Conservation (phyloP, 2,329 filamentous ascomycete genomes). For the Cordyceps militaris region DNA sequence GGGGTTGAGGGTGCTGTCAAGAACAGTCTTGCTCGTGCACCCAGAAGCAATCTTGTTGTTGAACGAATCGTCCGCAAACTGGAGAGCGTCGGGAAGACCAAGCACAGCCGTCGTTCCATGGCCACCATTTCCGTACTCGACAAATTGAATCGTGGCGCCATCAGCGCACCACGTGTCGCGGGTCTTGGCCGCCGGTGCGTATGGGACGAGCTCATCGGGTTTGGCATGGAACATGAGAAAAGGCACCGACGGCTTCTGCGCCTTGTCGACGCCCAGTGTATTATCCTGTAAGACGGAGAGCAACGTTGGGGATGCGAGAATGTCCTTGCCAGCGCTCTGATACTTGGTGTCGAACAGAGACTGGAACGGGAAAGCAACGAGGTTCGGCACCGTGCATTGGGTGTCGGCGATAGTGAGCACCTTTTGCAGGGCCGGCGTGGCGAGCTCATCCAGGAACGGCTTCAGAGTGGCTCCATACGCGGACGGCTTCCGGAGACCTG, state of each 20-base stretch:
- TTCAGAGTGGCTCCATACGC: constrained; percentile 3
- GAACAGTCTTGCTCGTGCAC: not conserved
- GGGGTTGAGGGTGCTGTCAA: constrained; percentile 2
- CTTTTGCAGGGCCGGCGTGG: not conserved
- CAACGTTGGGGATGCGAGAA: not conserved
- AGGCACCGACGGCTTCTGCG: constrained; percentile 1
- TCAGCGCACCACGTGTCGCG: constrained; percentile 2
- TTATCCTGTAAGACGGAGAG: not conserved
- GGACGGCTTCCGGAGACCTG: constrained; percentile 26
- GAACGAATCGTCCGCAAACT: constrained; percentile 3
- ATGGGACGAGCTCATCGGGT: constrained; percentile 10
- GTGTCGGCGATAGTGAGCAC: not conserved
- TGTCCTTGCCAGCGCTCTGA: not conserved
- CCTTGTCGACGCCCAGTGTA: constrained; percentile 3
- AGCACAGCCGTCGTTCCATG: constrained; percentile 7
- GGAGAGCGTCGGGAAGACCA: not conserved
- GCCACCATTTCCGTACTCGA: not conserved
- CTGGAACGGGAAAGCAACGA: constrained; percentile 5
- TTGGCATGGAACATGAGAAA: constrained; percentile 10
- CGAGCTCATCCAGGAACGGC: not conserved
- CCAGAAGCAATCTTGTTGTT: not conserved
- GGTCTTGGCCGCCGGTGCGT: not conserved
- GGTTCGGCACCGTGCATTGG: not conserved
- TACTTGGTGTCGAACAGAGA: constrained; percentile 1
- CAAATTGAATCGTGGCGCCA: constrained; percentile 5